phyloP scores from a whole-genome alignment of 2,329 filamentous ascomycete genomes.

The Aspergillus caelatus region DNA sequence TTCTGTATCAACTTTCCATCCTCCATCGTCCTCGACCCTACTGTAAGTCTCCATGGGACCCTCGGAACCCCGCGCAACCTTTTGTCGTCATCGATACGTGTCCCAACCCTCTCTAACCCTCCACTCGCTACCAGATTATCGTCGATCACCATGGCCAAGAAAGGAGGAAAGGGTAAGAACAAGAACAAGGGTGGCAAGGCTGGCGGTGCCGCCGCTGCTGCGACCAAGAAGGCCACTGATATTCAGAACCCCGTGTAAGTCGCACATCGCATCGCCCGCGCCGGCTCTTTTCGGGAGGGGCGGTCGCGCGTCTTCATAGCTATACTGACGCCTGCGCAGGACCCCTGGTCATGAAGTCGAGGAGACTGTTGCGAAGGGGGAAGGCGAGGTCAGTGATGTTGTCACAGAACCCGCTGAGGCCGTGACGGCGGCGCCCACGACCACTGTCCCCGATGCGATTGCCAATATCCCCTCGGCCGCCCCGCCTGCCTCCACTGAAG shows the following conservation, averaged over 20 bases:
- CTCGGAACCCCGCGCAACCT: background rate
- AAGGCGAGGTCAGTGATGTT: slow-evolving; percentile 22
- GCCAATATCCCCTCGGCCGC: slow-evolving; percentile 13
- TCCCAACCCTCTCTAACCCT: slow-evolving; percentile 11
- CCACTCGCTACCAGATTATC: background rate
- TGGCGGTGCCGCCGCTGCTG: slow-evolving; percentile 24
- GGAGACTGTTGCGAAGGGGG: slow-evolving; percentile 23
- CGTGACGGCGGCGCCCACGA: slow-evolving; percentile 18
- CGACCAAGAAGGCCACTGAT: slow-evolving; percentile 29
- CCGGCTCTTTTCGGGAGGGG: background rate
- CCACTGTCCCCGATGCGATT: slow-evolving; percentile 24
- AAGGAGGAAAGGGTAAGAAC: slow-evolving; percentile 36
- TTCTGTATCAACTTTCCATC: background rate
- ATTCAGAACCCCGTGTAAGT: slow-evolving; percentile 39
- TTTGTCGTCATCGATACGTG: slow-evolving; percentile 17
- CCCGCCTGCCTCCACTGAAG: slow-evolving; percentile 12
- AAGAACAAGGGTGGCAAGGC: slow-evolving; percentile 32
- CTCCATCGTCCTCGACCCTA: background rate
- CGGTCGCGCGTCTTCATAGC: background rate
- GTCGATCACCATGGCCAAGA: slow-evolving; percentile 35
- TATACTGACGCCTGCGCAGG: slow-evolving; percentile 15
- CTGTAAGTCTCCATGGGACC: slow-evolving; percentile 18
- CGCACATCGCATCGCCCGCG: slow-evolving; percentile 7
- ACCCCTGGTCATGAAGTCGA: slow-evolving; percentile 26
- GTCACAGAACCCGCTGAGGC: slow-evolving; percentile 16